A percentile compares a stretch with the other conserved stretches of the same genome.
These are phyloP conservation scores for Anacardium occidentale DNA, from an alignment of 345 rosid genomes.

Conservation along the genomic window DNA sequence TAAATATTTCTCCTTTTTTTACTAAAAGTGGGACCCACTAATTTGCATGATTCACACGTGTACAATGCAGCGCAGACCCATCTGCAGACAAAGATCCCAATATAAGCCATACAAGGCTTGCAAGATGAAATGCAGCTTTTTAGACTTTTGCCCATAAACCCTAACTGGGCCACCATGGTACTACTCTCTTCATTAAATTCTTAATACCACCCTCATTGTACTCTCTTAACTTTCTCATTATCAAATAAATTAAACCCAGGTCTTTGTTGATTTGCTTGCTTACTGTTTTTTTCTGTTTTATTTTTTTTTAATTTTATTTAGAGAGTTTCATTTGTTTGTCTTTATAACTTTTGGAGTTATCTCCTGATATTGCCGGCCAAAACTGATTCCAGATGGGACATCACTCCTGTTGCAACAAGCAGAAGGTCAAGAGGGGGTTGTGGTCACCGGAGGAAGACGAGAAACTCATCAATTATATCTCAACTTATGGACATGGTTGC, in stretches of 20 bases:
- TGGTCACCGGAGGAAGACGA: constrained; percentile 99
- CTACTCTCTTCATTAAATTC: constrained; percentile 37
- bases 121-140: constrained; percentile 55
- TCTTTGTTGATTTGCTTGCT: neutral
- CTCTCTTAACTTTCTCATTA: neutral
- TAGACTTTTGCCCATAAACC: constrained; percentile 57
- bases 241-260: neutral
- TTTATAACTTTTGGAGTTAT: constrained; percentile 26
- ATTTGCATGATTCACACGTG: constrained; percentile 37
- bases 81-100: constrained; percentile 23
- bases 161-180: constrained; percentile 54
- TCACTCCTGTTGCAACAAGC: constrained; percentile 98
- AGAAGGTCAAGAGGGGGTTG: constrained; percentile 94
- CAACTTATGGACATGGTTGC: constrained; percentile 92
- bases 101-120: constrained; percentile 40
- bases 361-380: constrained; percentile 26
- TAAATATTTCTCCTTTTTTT: too few relatives aligned
- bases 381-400: constrained; percentile 55
- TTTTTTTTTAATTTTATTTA: neutral
- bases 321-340: constrained; percentile 8
- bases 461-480: constrained; percentile 87
- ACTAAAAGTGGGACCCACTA: constrained; percentile 16
- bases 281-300: constrained; percentile 14
- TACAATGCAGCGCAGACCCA: neutral
- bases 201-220: constrained; percentile 29